These are phyloP conservation scores for Dendrocalamus latiflorus DNA, from an alignment of 202 grass and related monocot genomes.

Conservation along the genomic window DNA sequence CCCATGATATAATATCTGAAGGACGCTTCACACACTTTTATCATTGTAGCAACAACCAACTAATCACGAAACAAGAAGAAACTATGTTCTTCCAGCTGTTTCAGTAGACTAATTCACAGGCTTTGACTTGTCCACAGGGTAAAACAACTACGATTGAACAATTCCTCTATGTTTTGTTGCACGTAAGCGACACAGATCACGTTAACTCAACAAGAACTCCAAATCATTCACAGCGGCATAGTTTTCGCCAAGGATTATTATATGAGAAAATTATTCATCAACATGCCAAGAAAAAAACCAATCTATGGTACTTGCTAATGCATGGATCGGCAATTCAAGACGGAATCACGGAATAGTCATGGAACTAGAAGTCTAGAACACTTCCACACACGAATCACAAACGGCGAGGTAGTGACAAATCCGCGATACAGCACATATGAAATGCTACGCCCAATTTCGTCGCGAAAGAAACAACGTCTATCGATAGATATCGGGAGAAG, in stretches of 20 bases:
- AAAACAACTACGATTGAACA: neutral
- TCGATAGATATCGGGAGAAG: neutral
- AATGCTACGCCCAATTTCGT: neutral
- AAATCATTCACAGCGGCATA: neutral
- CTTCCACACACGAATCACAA: neutral
- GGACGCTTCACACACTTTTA: neutral
- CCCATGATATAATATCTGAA: neutral
- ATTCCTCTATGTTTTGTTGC: neutral
- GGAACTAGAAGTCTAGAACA: neutral
- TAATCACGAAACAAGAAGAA: neutral
- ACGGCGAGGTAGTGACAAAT: neutral
- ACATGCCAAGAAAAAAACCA: neutral
- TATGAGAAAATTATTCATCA: neutral
- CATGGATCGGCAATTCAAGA: neutral
- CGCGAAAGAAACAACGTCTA: neutral
- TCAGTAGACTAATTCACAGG: neutral
- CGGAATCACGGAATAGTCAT: neutral
- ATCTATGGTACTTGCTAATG: neutral
- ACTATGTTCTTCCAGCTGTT: neutral
- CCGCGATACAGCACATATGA: too few relatives aligned
- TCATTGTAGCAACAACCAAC: neutral
- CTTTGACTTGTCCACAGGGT: neutral
- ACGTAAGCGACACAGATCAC: neutral
- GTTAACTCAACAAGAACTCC: neutral
- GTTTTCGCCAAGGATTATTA: neutral